Base-by-base conservation (phyloP, 257 asterid genomes). In the Avicennia marina region DNA sequence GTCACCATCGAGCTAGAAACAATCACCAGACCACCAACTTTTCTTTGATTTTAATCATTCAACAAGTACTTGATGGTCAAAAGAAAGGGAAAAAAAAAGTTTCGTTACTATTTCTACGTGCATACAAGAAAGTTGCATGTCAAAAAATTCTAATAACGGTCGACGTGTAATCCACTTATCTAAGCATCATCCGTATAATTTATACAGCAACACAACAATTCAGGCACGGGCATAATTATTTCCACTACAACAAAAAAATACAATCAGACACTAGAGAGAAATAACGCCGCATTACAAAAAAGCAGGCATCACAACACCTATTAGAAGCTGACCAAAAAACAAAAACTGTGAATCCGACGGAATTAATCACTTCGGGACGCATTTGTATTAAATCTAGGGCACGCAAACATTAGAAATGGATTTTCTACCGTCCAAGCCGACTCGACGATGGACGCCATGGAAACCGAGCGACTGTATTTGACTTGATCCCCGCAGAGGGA, bases 371-470 rank as follows among this genome's bases (percentile, higher is more conserved):
- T 62, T 9, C 12, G n/a, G 55, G 55, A 6, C 47, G 19, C 24
- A 60, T 46, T 20, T 58, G 18, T 55, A 56, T 31, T 45, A 55
- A 56, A 53, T 62, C 69, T 69, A 69, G 74, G 74, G 74, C 65
- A 61, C 63, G 27, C 1, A 27, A 63, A 25, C 39, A 24, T 12
- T 0, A 54, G 45, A 52, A 34, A 32, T 29, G 39, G 16, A 56
- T 25, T 18, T 11, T 32, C 40, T 48, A 72, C 77, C 59, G 59
- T 72, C 77, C 77, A 72, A 29, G 66, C 77, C 18, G 69, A 65
- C 22, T 71, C 72, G 36, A 66, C 51, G 41, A 71, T n/a, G n/a
- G 72, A 65, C 20, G 72, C 77, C 77, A 66, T 66, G 18, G 64
- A 17, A 31, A 55, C 53, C 17, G 46, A 54, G 66, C 34, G 38